Evolutionary conservation across 2,329 filamentous ascomycete genomes (phyloP).

Genomic region (Lachnellula subtilissima): DNA sequence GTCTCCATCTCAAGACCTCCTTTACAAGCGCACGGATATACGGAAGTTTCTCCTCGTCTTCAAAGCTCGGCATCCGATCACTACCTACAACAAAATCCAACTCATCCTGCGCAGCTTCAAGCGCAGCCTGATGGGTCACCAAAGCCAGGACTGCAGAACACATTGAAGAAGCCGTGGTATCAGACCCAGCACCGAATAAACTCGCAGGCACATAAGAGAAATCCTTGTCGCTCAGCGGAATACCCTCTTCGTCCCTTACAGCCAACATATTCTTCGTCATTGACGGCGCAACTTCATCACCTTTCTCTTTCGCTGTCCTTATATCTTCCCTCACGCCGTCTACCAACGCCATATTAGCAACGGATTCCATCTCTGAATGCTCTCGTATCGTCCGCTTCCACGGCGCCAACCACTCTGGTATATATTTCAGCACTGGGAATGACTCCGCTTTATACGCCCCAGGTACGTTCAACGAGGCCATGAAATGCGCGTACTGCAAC

Average conservation of each 20-base stretch:
- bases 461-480: slow-evolving; percentile 40
- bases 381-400: slow-evolving; percentile 21
- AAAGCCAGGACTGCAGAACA: slow-evolving; percentile 34
- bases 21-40: slow-evolving; percentile 41
- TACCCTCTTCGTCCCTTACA: slow-evolving; percentile 20
- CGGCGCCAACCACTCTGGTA: slow-evolving; percentile 30
- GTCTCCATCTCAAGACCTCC: slow-evolving; percentile 44
- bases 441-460: slow-evolving; percentile 36
- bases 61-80: slow-evolving; percentile 34
- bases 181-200: slow-evolving; percentile 36
- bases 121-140: slow-evolving; percentile 35
- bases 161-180: slow-evolving; percentile 34
- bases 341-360: slow-evolving; percentile 23
- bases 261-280: slow-evolving; percentile 30
- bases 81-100: slow-evolving; percentile 37
- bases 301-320: slow-evolving; percentile 21
- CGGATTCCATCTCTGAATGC: slow-evolving; percentile 18
- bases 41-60: slow-evolving; percentile 36
- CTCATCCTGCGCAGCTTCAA: slow-evolving; percentile 37
- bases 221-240: slow-evolving; percentile 26
- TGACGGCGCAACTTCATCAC: slow-evolving; percentile 30
- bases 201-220: slow-evolving; percentile 30
- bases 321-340: slow-evolving; percentile 30
- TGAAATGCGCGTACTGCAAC: slow-evolving; percentile 45
- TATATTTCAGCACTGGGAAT: slow-evolving; percentile 29